Conservation (phyloP, 371 early-diverging fungal species). For the Apophysomyces ossiformis region DNA sequence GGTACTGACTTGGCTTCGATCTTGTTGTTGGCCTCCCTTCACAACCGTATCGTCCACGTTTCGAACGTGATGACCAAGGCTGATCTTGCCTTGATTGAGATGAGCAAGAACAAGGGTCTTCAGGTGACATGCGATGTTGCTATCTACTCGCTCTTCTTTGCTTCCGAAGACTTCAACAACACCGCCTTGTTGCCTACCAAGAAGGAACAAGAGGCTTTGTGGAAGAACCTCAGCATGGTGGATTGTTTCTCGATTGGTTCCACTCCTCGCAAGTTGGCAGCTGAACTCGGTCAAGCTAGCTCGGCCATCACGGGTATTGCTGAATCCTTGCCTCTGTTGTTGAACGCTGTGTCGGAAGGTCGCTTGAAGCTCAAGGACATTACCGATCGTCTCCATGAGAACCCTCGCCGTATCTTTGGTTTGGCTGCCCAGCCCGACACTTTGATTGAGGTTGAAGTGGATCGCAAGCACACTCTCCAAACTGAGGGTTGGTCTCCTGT, state of each 20-base stretch:
- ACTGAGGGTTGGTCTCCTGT: slow-evolving; percentile 52
- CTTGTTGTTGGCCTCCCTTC: slow-evolving; percentile 83
- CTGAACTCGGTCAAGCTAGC: slow-evolving; percentile 50
- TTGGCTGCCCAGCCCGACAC: slow-evolving; percentile 88
- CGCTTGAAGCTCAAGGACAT: slow-evolving; percentile 84
- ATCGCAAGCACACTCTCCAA: slow-evolving; percentile 51
- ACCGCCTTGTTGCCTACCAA: slow-evolving; percentile 54
- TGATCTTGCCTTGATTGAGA: slow-evolving; percentile 82
- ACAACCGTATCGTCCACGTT: slow-evolving; percentile 85
- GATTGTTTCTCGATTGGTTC: slow-evolving; percentile 93
- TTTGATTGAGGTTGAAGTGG: slow-evolving; percentile 84
- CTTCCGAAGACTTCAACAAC: slow-evolving; percentile 48
- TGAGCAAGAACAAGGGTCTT: slow-evolving; percentile 91
- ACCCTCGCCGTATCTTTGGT: slow-evolving; percentile 90
- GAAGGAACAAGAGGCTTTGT: slow-evolving; percentile 70
- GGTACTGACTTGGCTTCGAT: slow-evolving; percentile 90
- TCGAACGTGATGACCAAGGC: slow-evolving; percentile 79
- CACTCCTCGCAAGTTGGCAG: slow-evolving; percentile 64
- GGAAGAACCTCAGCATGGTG: slow-evolving; percentile 79
- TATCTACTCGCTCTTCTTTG: slow-evolving; percentile 82
- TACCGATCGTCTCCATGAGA: slow-evolving; percentile 71
- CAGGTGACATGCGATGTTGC: slow-evolving; percentile 91
- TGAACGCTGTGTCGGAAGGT: slow-evolving; percentile 84
- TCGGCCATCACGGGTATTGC: slow-evolving; percentile 63
- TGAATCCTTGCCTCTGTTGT: slow-evolving; percentile 79